Base-by-base conservation (phyloP, 108 stramenopile genomes). In the Skeletonema potamos region DNA sequence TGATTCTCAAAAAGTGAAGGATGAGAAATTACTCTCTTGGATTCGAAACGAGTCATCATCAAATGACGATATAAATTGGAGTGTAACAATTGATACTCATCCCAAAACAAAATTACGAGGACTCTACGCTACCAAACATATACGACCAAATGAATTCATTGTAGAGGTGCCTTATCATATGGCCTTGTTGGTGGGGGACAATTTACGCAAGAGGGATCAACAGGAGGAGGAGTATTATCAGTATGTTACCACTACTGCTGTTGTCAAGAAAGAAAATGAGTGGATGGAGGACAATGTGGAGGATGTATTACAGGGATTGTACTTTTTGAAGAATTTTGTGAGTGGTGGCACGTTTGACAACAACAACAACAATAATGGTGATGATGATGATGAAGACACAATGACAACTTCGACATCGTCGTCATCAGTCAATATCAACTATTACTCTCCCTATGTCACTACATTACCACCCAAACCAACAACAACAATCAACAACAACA, bases 231-330 rank as follows among this genome's bases (percentile, higher is more conserved):
- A 33, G 22, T 46, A 22, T 4, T 34, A 18, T n/a, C 29, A 34
- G 12, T 67, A 24, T 20, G 56, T 32, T 27, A n/a, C n/a, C n/a
- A n/a, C n/a, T n/a, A n/a, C n/a, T n/a, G n/a, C n/a, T n/a, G n/a
- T n/a, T n/a, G n/a, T n/a, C n/a, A n/a, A n/a, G 29, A 34, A 30
- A 33, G 13, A 8, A 6, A 18, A 37, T 10, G 20, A 43, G 8
- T 62, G 32, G 34, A 22, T 51, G 28, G 41, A 43, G 61, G 48
- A 61, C 22, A 44, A 59, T 54, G 26, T 71, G 30, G 54, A 71
- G 43, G 70, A 71, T 48, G 70, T 71, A 6, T 54, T 62, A 12
- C 70, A 71, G 46, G 70, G 32, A 30, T 51, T 71, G 46, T 17
- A 34, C 26, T 62, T 71, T 39, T 51, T 71, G 60, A 27, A 62